phyloP scores from a whole-genome alignment of 345 rosid species.

The Rhizophora mangle region DNA sequence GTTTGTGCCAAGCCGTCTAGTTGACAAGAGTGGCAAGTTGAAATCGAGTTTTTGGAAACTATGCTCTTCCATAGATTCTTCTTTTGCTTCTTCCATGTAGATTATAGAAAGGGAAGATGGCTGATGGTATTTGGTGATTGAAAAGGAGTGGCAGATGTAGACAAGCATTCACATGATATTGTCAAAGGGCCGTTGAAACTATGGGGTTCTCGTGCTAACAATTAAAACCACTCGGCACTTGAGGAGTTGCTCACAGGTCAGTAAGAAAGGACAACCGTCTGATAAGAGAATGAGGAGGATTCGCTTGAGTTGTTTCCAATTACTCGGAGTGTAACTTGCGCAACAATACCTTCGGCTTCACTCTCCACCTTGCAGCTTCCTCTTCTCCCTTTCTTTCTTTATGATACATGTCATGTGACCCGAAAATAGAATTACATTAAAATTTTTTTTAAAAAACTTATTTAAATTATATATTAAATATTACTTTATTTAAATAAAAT shows the following conservation, averaged over 20 bases:
- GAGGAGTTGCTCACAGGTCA: constrained; percentile 42
- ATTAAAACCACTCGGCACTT: constrained; percentile 35
- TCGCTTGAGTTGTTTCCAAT: constrained; percentile 6
- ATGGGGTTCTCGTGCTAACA: constrained; percentile 52
- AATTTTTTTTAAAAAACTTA: no score
- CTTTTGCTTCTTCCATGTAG: constrained; percentile 18
- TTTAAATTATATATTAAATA: no score
- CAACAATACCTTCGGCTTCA: no score
- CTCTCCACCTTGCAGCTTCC: no score
- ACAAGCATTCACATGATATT: constrained; percentile 29
- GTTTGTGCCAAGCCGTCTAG: constrained; percentile 38
- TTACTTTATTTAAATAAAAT: no score
- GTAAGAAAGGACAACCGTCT: constrained; percentile 6
- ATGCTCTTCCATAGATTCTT: constrained; percentile 32
- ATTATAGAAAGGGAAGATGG: not conserved
- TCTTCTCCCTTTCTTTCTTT: no score
- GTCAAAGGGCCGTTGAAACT: constrained; percentile 30
- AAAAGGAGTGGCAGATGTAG: constrained; percentile 12
- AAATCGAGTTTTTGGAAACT: constrained; percentile 57
- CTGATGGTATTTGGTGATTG: constrained; percentile 7
- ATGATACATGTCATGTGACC: no score
- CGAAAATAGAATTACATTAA: no score
- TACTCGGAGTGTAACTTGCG: not conserved
- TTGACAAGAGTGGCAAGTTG: constrained; percentile 68
- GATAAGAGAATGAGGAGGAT: constrained; percentile 12